Conservation (phyloP, 371 early-diverging fungal species). For the Mortierella sp. region DNA sequence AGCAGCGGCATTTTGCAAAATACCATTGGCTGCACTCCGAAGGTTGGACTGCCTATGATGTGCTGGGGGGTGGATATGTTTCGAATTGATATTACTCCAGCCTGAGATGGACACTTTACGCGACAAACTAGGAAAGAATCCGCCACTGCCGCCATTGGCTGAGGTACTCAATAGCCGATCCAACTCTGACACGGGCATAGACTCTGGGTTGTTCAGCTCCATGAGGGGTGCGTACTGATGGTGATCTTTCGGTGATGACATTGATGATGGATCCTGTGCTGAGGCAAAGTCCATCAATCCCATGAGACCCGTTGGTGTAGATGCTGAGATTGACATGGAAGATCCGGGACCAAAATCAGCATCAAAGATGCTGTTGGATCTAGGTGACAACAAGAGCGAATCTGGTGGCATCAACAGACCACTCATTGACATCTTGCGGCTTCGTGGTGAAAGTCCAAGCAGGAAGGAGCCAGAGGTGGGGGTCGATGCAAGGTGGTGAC, state of each 20-base stretch:
- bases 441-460: conserved; percentile 38
- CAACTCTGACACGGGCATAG: conserved; percentile 53
- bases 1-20: conserved; percentile 42
- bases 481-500: conserved; percentile 29
- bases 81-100: conserved; percentile 38
- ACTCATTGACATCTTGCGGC: conserved; percentile 51
- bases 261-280: no score
- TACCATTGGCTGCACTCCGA: conserved; percentile 43
- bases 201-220: conserved; percentile 54
- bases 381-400: conserved; percentile 40
- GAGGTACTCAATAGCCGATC: conserved; percentile 45
- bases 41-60: conserved; percentile 42
- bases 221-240: conserved; percentile 44
- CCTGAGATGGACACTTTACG: conserved; percentile 53
- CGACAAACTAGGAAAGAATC: conserved; percentile 44
- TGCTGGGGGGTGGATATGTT: conserved; percentile 34
- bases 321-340: conserved; percentile 38
- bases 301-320: neutral
- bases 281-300: no score
- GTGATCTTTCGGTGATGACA: conserved; percentile 31
- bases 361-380: conserved; percentile 49
- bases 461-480: conserved; percentile 42
- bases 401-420: conserved; percentile 45
- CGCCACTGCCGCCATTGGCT: conserved; percentile 35
- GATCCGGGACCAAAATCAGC: conserved; percentile 31